Evolutionary conservation across 768 basidiomycete genomes (phyloP).

Genomic region (Rhizopogon vinicolor): DNA sequence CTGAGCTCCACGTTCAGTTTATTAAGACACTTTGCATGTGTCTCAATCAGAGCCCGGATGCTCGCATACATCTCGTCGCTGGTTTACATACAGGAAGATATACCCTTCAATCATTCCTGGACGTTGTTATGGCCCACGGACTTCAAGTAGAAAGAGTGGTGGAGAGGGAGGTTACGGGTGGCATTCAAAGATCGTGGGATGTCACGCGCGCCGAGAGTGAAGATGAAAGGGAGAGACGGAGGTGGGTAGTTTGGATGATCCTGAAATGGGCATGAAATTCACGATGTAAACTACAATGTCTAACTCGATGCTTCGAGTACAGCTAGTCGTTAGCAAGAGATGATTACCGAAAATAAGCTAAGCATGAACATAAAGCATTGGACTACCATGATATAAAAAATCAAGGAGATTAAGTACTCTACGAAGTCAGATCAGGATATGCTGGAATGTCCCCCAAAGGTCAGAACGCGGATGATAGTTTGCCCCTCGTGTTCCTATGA

Average conservation of each 20-base stretch:
- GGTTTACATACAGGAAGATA: conserved; percentile 77
- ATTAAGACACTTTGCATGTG: conserved; percentile 46
- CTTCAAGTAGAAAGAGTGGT: conserved; percentile 40
- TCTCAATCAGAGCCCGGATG: conserved; percentile 35
- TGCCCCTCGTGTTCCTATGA: conserved; percentile 28
- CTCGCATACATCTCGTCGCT: conserved; percentile 63
- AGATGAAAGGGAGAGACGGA: conserved; percentile 62
- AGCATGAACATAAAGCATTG: background rate
- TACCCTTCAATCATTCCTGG: conserved; percentile 60
- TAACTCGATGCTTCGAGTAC: background rate
- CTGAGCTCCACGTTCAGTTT: conserved; percentile 51
- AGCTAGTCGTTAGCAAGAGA: background rate
- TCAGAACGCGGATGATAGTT: conserved; percentile 26
- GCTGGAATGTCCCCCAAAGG: conserved; percentile 17
- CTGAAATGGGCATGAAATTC: conserved; percentile 40
- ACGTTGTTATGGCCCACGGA: conserved; percentile 30
- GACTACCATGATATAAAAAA: background rate
- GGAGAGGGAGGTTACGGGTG: conserved; percentile 46
- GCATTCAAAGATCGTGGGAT: conserved; percentile 43
- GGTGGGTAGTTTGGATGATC: conserved; percentile 69
- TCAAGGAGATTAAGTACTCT: background rate
- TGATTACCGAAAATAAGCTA: background rate
- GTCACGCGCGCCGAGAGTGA: conserved; percentile 47
- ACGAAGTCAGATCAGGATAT: background rate
- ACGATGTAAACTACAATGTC: background rate